phyloP scores from a whole-genome alignment of 23 red algal genomes.

The Gracilariopsis chorda region DNA sequence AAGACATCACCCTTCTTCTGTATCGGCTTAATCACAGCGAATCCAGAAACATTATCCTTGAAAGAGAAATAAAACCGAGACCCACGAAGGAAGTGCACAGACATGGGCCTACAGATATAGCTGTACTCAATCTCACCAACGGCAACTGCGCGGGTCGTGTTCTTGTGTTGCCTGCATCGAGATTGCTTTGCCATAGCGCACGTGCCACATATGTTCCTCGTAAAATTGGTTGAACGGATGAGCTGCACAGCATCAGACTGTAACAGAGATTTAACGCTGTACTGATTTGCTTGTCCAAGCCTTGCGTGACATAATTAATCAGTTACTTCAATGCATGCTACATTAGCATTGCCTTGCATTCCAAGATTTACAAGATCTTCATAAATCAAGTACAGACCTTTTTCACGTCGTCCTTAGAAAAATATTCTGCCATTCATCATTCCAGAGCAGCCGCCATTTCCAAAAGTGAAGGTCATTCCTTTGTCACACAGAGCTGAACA shows the following conservation, averaged over 20 bases:
- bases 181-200: not conserved
- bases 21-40: not conserved
- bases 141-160: not conserved
- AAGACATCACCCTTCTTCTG: not conserved
- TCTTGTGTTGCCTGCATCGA: not conserved
- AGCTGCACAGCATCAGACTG: not conserved
- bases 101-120: slow-evolving; percentile 9
- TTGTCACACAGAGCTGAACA: slow-evolving; percentile 14
- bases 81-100: not conserved
- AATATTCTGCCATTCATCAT: not conserved
- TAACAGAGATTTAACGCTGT: not conserved
- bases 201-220: not conserved
- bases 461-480: not conserved
- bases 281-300: not conserved
- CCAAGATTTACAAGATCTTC: not conserved
- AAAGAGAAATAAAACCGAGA: slow-evolving; percentile 21
- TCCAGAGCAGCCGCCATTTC: not conserved
- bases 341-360: not conserved
- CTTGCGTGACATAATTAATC: not conserved
- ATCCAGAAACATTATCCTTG: slow-evolving; percentile 18
- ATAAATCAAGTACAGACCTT: not conserved
- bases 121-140: not conserved
- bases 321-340: not conserved
- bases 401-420: not conserved
- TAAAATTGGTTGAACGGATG: not conserved